Evolutionary conservation across 2,329 filamentous ascomycete species (phyloP), one percentile per base, ranked within the genome.

Genomic region (Hansfordia pulvinata): DNA sequence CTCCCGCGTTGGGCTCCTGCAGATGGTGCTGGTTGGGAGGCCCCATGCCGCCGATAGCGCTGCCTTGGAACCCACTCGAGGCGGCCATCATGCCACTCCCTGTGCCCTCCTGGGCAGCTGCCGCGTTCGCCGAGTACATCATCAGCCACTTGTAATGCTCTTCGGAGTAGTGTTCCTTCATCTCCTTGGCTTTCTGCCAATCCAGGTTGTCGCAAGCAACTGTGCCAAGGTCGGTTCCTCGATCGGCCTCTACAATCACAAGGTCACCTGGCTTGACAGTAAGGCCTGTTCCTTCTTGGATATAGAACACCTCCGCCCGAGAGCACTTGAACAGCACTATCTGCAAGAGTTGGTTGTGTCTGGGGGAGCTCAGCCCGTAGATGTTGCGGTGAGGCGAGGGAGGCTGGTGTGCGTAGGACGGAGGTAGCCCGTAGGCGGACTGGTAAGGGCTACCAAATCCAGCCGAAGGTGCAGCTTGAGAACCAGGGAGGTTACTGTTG

Each of bases 101-200:
- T 6, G 66, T 57, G 14, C 69, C 65, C 34, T 76, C 73, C 30
- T 74, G 64, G 13, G 63, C 66, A 13, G 63, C 67, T 19, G 67
- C 68, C 6, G 71, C 82, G 46, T 74, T 81, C 49, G 85, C 77
- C 2, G 85, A 93, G 52, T 94, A 98, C 81, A 96, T 90, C 80
- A 96, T 93, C 28, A 98, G 66, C 83, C 88, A 96, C 44, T 85
- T 86, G 57, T 93, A 94, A 50, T 98, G 90, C 48, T 96, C 85
- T 48, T 94, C 84, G 3, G 81, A 81, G 38, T 88, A 92, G 40
- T 90, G 77, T 41, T 92, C 83, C 50, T 94, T 93, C 38, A 85
- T 59, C 25, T 90, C 79, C 44, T 90, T 86, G 7, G 90, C 90
- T 27, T 78, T 72, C 38, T 85, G 77, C 67, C 85, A 85, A 35